Base-by-base conservation (phyloP, 345 rosid genomes). In the Salix arbutifolia region DNA sequence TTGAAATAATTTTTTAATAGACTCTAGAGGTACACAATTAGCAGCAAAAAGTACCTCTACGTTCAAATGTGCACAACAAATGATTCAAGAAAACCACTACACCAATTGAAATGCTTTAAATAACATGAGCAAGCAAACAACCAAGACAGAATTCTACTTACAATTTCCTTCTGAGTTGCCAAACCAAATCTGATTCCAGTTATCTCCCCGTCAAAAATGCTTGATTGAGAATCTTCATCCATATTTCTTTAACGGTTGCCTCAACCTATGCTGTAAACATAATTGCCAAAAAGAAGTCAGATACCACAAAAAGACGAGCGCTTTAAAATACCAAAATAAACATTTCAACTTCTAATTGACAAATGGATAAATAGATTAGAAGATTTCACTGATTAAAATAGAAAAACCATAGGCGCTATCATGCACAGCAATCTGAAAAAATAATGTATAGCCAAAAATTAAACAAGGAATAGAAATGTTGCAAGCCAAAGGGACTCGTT, bases 91-190 rank as follows among this genome's bases (percentile, higher is more conserved):
- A 30, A 16, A 65, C 37, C 1, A 30, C 23, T 42, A 18, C 71
- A 19, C 4, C 17, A 14, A 50, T 11, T 56, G 10, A 52, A 25
- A 46, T 30, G 44, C 48, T 17, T 33, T 35, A 76, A 70, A 58
- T 28, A 30, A 14, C 37, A 28, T 52, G 26, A 62, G 23, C 6
- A 44, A n/a, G 56, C 16, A 67, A 58, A 35, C 17, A 70, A 72
- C 65, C 26, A 61, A 53, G 53, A 65, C 25, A 83, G 74, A 44
- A 71, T 58, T 75, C 65, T 58, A 85, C 99, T 90, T 72, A 91
- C 98, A 21, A 96, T 93, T 82, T 96, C 94, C 69, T 80, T 81
- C 42, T 82, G 86, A 82, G 85, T 80, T 1, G 96, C 92, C 86
- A 96, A 88, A 71, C 85, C 90, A 82, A 96, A 96, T 77, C 56